Evolutionary conservation across 768 basidiomycete species (phyloP).

Genomic region (Serendipita sp.): DNA sequence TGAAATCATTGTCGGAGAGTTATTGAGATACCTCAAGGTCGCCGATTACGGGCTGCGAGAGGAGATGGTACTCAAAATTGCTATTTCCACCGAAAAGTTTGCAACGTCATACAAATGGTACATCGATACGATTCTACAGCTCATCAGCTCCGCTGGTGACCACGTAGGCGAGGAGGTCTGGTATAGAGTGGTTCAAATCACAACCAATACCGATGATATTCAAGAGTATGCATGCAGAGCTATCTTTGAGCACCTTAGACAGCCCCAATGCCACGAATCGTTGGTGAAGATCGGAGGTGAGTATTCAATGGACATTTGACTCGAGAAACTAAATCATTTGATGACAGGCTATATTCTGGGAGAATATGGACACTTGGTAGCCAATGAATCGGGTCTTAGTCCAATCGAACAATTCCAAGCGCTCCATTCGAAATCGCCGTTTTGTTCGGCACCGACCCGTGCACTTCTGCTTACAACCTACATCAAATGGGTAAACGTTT

Average conservation of each 20-base stretch:
- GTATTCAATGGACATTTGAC: slow-evolving; percentile 12
- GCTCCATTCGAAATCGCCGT: slow-evolving; percentile 87
- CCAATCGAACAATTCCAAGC: slow-evolving; percentile 89
- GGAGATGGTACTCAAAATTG: slow-evolving; percentile 98
- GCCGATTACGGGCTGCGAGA: slow-evolving; percentile 94
- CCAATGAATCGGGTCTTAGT: slow-evolving; percentile 84
- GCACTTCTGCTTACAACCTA: slow-evolving; percentile 91
- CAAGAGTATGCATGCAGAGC: slow-evolving; percentile 93
- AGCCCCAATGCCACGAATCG: slow-evolving; percentile 78
- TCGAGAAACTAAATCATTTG: not conserved
- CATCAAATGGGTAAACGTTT: slow-evolving; percentile 99
- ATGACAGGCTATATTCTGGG: slow-evolving; percentile 79
- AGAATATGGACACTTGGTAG: slow-evolving; percentile 95
- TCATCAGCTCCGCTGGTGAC: slow-evolving; percentile 93
- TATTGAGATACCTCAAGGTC: slow-evolving; percentile 83
- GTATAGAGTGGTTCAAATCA: slow-evolving; percentile 98
- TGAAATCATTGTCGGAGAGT: slow-evolving; percentile 87
- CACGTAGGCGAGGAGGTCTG: slow-evolving; percentile 99
- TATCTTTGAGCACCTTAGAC: slow-evolving; percentile 74
- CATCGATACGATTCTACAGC: slow-evolving; percentile 90
- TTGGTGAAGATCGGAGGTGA: slow-evolving; percentile 89
- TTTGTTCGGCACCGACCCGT: slow-evolving; percentile 81
- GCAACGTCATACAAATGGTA: slow-evolving; percentile 98
- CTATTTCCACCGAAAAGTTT: slow-evolving; percentile 97
- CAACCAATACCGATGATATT: slow-evolving; percentile 94